Base-by-base conservation (phyloP, 1,284 basidiomycete species). In the Trichosporon asahii region DNA sequence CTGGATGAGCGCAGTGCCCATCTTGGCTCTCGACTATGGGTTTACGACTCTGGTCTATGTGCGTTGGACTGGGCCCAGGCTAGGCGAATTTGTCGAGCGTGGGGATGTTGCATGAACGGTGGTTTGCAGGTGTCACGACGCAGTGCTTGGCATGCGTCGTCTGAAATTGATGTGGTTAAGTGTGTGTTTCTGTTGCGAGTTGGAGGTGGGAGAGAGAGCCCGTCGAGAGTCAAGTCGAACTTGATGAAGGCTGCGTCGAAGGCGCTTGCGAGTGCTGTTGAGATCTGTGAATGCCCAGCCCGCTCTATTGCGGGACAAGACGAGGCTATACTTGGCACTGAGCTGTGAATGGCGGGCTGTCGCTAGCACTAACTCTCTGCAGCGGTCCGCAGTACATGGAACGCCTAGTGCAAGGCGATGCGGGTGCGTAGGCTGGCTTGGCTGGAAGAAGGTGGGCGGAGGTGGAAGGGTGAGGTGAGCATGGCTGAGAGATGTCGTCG, bases 1-100 rank as follows among this genome's bases (percentile, higher is more conserved):
- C 57, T 61, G 57, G 57, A 61, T 61, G 57, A 61, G 57, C 1
- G 57, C 57, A 5, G 57, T 61, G 57, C 57, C 57, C 57, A 61
- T 61, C 8, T 33, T 31, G 57, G 21, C 44, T n/a, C n/a, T n/a
- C n/a, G n/a, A n/a, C n/a, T n/a, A n/a, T n/a, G 7, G 49, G 49
- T 11, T 53, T 53, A 53, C n/a, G 49, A 53, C 49, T 53, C 49
- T 53, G 49, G 49, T 53, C 49, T 53, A 33, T 33, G 31, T 33
- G 31, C 31, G 18, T 53, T 53, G 49, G 49, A 53, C 49, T 53
- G 49, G 49, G 49, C 23, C 49, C 49, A 53, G 49, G 49, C 49
- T 53, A 53, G n/a, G 21, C 6, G 21, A 25, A 8, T 3, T 21
- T 53, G 49, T 25, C 49, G 49, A 23, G 49, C 6, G 21, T 12